phyloP scores from a whole-genome alignment of 805 yeast genomes.

The Saccharomycopsis babjevae region DNA sequence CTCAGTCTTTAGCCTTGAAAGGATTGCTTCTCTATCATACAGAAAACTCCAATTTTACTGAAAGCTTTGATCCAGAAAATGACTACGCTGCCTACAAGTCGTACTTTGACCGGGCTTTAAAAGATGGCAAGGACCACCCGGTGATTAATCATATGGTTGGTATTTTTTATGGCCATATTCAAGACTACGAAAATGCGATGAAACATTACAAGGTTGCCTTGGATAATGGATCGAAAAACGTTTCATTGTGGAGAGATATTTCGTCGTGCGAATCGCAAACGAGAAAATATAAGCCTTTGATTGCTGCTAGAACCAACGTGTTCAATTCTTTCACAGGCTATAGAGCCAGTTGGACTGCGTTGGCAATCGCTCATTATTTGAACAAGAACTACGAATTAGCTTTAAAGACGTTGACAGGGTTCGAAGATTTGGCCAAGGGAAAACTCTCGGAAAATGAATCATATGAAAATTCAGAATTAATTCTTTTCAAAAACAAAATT shows the following conservation, averaged over 20 bases:
- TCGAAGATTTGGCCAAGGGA: conserved; percentile 65
- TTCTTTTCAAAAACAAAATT: conserved; percentile 60
- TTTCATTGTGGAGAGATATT: conserved; percentile 72
- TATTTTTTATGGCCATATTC: conserved; percentile 61
- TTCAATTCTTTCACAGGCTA: conserved; percentile 70
- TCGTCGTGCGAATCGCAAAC: conserved; percentile 70
- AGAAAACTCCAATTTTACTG: conserved; percentile 27
- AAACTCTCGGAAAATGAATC: conserved; percentile 56
- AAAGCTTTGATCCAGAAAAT: conserved; percentile 35
- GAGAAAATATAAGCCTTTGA: conserved; percentile 58
- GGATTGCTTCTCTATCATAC: conserved; percentile 56
- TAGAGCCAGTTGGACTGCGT: conserved; percentile 83
- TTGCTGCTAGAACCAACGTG: conserved; percentile 53
- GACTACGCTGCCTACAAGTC: conserved; percentile 4
- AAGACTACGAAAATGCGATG: conserved; percentile 66
- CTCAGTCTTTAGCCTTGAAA: conserved; percentile 77
- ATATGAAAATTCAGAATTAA: conserved; percentile 74
- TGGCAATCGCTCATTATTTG: conserved; percentile 78
- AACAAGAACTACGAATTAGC: conserved; percentile 59
- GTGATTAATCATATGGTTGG: conserved; percentile 82
- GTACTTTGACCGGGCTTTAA: conserved; percentile 58
- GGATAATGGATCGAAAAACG: conserved; percentile 69
- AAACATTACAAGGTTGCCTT: conserved; percentile 67
- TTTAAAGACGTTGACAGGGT: conserved; percentile 58
- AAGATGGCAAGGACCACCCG: conserved; percentile 50